Conservation (phyloP, 768 basidiomycete genomes). For the Mycena galericulata region DNA sequence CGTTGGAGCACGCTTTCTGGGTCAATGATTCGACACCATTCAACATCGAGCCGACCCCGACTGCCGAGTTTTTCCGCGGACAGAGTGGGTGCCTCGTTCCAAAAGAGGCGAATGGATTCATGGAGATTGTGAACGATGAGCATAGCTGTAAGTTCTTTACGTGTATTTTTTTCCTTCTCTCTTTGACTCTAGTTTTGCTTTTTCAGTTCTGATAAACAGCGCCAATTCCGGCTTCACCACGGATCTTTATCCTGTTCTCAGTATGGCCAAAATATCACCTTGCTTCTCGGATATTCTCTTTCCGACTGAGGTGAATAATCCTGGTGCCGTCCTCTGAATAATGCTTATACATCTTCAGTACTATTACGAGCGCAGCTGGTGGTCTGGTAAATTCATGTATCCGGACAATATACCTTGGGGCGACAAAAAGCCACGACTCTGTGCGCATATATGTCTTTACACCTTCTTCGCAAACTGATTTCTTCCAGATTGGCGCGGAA, state of each 20-base stretch:
- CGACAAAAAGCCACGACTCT: too few species aligned
- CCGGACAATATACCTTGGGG: conserved; percentile 14
- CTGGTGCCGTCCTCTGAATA: too few species aligned
- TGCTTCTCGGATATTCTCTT: conserved; percentile 23
- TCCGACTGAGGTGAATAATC: conserved; percentile 4
- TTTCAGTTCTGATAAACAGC: conserved; percentile 6
- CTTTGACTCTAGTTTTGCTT: too few species aligned
- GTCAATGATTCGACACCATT: conserved; percentile 10
- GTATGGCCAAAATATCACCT: conserved; percentile 22
- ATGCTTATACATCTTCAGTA: neutral
- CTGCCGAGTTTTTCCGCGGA: neutral
- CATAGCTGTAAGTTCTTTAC: conserved; percentile 5
- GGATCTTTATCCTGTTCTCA: conserved; percentile 20
- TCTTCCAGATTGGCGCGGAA: too few species aligned
- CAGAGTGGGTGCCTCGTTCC: conserved; percentile 12
- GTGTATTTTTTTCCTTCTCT: neutral
- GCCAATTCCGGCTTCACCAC: conserved; percentile 18
- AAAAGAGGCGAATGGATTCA: neutral
- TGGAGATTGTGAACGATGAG: neutral
- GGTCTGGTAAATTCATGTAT: conserved; percentile 3
- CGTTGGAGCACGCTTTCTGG: neutral
- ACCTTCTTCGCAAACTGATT: too few species aligned
- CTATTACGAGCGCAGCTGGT: conserved; percentile 9
- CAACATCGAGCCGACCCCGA: neutral
- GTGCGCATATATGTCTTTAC: too few species aligned